These are phyloP conservation scores for Aspergillus nidulans DNA, from an alignment of 495 filamentous ascomycete genomes.

Conservation along the genomic window DNA sequence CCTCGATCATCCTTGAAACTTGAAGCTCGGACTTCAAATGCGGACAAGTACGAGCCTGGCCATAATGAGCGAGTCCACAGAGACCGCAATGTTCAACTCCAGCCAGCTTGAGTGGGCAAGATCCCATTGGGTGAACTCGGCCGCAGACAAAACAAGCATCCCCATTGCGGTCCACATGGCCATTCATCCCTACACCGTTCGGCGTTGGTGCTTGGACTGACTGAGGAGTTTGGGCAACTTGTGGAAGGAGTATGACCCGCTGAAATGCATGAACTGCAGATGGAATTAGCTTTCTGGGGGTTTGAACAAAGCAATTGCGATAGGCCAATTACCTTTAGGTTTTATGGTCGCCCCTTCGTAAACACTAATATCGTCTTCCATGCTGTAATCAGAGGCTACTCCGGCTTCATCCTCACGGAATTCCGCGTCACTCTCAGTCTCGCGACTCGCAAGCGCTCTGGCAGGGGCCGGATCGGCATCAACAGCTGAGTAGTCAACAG, in stretches of 20 bases:
- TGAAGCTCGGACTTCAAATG: constrained; percentile 55
- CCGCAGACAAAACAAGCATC: constrained; percentile 52
- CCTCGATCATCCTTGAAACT: constrained; percentile 54
- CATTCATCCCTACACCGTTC: constrained; percentile 39
- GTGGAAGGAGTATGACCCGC: constrained; percentile 27
- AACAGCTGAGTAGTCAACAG: constrained; percentile 31
- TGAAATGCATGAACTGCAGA: constrained; percentile 32
- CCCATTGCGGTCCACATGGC: constrained; percentile 24
- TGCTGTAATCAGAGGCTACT: constrained; percentile 17
- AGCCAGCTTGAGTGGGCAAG: constrained; percentile 56
- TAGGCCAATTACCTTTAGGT: constrained; percentile 19
- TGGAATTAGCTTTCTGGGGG: constrained; percentile 6
- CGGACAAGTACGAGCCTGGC: constrained; percentile 52
- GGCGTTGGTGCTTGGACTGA: background rate
- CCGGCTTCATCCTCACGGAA: constrained; percentile 21
- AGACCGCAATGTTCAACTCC: constrained; percentile 61
- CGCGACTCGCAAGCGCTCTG: constrained; percentile 24
- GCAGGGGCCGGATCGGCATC: constrained; percentile 18
- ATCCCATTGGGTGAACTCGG: constrained; percentile 47
- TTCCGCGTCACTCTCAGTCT: constrained; percentile 33
- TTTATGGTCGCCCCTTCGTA: constrained; percentile 9
- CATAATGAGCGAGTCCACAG: constrained; percentile 65
- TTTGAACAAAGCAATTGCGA: background rate
- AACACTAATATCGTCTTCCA: constrained; percentile 15
- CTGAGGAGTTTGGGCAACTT: background rate